These are phyloP conservation scores for Nosema muscidifuracis DNA, from an alignment of 371 early-diverging fungal genomes.

Conservation along the genomic window DNA sequence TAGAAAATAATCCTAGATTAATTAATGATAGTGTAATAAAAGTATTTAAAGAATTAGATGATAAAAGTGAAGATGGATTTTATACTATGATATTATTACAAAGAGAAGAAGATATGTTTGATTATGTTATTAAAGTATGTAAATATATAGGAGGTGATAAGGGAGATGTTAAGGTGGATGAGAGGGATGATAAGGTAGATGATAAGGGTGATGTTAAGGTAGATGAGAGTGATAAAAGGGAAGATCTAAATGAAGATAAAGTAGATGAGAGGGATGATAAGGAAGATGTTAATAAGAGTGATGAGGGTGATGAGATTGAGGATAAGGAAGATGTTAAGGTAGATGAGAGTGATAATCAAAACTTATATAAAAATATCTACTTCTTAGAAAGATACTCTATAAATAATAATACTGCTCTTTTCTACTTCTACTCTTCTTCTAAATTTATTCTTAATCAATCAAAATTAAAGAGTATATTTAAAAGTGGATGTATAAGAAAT, in stretches of 20 bases:
- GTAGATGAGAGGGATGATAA: neutral
- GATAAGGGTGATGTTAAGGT: neutral
- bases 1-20: slow-evolving; percentile 7
- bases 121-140: slow-evolving; percentile 16
- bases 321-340: too few relatives aligned
- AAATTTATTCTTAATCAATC: slow-evolving; percentile 20
- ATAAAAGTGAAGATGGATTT: slow-evolving; percentile 17
- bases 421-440: slow-evolving; percentile 18
- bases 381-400: too few relatives aligned
- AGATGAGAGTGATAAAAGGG: neutral
- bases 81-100: slow-evolving; percentile 13
- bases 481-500: slow-evolving; percentile 7
- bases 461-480: slow-evolving; percentile 7
- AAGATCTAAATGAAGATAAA: neutral
- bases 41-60: slow-evolving; percentile 14
- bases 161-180: neutral
- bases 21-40: slow-evolving; percentile 5
- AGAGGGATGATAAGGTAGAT: neutral
- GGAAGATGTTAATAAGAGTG: neutral
- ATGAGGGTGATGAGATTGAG: neutral
- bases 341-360: too few relatives aligned
- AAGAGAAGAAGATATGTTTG: slow-evolving; percentile 34
- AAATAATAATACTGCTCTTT: neutral
- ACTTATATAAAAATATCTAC: too few relatives aligned
- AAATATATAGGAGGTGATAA: slow-evolving; percentile 1